Base-by-base conservation (phyloP, 2,329 filamentous ascomycete species). In the Penicillium sp. region DNA sequence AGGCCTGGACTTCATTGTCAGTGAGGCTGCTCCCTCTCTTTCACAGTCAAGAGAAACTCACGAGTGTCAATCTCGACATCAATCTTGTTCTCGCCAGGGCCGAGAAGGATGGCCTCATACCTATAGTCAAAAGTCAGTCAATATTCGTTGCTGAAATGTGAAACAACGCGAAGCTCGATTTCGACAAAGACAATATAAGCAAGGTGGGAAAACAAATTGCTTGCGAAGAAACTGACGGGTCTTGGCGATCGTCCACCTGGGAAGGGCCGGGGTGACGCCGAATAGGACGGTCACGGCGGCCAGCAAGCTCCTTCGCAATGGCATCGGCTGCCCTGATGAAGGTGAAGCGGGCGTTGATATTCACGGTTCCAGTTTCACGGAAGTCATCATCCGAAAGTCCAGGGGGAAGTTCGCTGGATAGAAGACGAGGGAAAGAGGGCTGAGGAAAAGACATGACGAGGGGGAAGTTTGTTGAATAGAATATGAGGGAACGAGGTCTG, bases 81-180 rank as follows among this genome's bases (percentile, higher is more conserved):
- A 48, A 95, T 88, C 74, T 96, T 97, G 77, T 91, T 93, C 78
- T 98, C 89, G 52, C 85, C 89, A 40, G 89, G 86, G 32, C 72
- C 80, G 50, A 97, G 85, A 54, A 96, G 74, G 74, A 96, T 97
- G 40, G 94, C 81, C 77, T 97, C 93, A 74, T 94, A 95, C 65
- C 93, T 97, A 53, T 63, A 48, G 23, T 44, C 27, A 8, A 29
- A 34, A 16, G 18, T 47, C 16, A 46, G 49, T 56, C 20, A 16
- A 16, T 14, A 26, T 24, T 2, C n/a, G n/a, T 18, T 11, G 13
- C 14, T 4, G 9, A 9, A 29, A 16, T 29, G 29, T 14, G 18
- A 37, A 23, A 23, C 6, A n/a, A 37, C 24, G 20, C 20, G 35
- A 13, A 20, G 26, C 26, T 27, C 10, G 26, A 27, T 27, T 27